Conservation (phyloP, 2,329 filamentous ascomycete genomes). For the Fusarium lateritium region DNA sequence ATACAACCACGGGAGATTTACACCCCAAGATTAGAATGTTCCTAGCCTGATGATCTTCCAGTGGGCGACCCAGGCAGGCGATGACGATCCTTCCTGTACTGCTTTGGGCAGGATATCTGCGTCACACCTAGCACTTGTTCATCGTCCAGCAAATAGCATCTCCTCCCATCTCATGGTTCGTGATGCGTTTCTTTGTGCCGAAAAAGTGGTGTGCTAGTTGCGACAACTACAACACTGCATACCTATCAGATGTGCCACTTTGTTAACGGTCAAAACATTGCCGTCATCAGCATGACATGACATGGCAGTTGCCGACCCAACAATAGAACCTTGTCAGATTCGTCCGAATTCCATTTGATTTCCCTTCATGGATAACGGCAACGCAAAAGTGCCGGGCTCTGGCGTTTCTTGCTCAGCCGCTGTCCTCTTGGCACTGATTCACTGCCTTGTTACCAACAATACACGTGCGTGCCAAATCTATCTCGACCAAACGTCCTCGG, state of each 20-base stretch:
- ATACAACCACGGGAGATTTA: constrained; percentile 35
- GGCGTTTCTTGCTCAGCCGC: background rate
- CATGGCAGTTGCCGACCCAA: constrained; percentile 1
- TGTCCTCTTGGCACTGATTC: constrained; percentile 35
- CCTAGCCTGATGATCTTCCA: constrained; percentile 26
- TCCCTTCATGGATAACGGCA: background rate
- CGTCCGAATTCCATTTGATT: background rate
- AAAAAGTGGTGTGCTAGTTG: constrained; percentile 4
- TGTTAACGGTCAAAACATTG: background rate
- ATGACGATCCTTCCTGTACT: constrained; percentile 32
- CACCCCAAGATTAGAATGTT: constrained; percentile 2
- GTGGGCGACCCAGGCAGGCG: constrained; percentile 7
- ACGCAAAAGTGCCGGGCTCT: background rate
- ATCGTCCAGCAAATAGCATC: background rate
- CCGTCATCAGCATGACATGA: background rate
- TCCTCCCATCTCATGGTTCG: constrained; percentile 1
- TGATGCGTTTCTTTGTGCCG: constrained; percentile 7
- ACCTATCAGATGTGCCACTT: constrained; percentile 2
- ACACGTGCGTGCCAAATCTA: background rate
- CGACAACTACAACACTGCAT: constrained; percentile 12
- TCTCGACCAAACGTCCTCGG: constrained; percentile 1
- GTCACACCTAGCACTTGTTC: background rate
- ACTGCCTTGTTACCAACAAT: constrained; percentile 4
- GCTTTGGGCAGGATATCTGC: constrained; percentile 16
- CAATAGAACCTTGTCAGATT: background rate